phyloP scores from a whole-genome alignment of 1,139 yeast species.

The Chernovozyma aurita region DNA sequence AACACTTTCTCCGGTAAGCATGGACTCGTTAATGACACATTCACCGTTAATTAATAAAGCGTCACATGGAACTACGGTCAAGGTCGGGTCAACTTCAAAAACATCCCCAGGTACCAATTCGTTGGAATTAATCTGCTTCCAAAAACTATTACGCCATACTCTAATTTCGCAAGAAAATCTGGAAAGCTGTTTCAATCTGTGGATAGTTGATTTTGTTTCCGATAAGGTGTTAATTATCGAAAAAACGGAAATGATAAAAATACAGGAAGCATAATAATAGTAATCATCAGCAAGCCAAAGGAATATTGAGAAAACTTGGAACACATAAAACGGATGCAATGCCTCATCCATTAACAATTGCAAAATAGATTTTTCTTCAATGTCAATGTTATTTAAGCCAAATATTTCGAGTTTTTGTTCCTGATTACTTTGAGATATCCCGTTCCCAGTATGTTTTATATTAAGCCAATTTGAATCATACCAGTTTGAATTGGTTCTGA shows the following conservation, averaged over 20 bases:
- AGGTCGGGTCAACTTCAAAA: constrained; percentile 84
- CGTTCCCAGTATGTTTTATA: constrained; percentile 54
- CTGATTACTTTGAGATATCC: constrained; percentile 64
- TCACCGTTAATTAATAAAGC: constrained; percentile 84
- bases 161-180: constrained; percentile 74
- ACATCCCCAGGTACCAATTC: constrained; percentile 95
- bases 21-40: constrained; percentile 89
- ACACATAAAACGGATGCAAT: constrained; percentile 89
- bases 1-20: constrained; percentile 97
- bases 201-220: constrained; percentile 77
- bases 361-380: constrained; percentile 64
- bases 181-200: constrained; percentile 70
- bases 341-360: constrained; percentile 81
- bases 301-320: constrained; percentile 86
- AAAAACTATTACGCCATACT: constrained; percentile 88
- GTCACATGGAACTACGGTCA: constrained; percentile 79
- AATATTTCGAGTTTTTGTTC: constrained; percentile 71
- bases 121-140: constrained; percentile 79
- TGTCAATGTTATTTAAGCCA: constrained; percentile 70
- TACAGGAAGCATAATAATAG: constrained; percentile 90
- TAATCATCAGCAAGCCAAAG: constrained; percentile 92
- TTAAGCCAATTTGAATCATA: constrained; percentile 72
- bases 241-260: constrained; percentile 75
- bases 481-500: constrained; percentile 84
- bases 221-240: constrained; percentile 76